phyloP scores from a whole-genome alignment of 2,329 filamentous ascomycete species.

The Microsporum audouinii region DNA sequence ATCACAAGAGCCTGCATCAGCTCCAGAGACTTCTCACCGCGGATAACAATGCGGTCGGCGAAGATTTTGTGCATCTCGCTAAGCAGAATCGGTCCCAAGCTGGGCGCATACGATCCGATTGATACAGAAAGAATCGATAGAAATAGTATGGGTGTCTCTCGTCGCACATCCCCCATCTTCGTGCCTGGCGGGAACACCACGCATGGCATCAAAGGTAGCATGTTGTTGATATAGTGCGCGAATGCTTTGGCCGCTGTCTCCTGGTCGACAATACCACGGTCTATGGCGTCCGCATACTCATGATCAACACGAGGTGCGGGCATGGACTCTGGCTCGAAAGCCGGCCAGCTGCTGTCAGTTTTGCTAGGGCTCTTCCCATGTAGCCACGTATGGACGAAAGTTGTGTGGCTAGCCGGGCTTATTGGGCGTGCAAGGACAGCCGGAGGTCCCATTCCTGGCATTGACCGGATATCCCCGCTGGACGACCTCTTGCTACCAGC shows the following conservation, averaged over 20 bases:
- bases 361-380: slow-evolving; percentile 7
- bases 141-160: slow-evolving; percentile 49
- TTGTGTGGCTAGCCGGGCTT: slow-evolving; percentile 3
- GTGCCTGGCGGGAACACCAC: slow-evolving; percentile 47
- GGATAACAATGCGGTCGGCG: slow-evolving; percentile 61
- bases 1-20: slow-evolving; percentile 69
- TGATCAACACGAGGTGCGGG: slow-evolving; percentile 15
- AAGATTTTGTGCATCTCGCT: slow-evolving; percentile 61
- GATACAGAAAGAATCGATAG: slow-evolving; percentile 46
- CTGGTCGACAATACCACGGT: slow-evolving; percentile 40
- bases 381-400: slow-evolving; percentile 3
- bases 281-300: slow-evolving; percentile 38
- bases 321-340: slow-evolving; percentile 9
- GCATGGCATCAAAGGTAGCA: slow-evolving; percentile 46
- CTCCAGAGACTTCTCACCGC: slow-evolving; percentile 71
- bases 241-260: slow-evolving; percentile 47
- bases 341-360: slow-evolving; percentile 14
- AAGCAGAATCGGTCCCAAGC: slow-evolving; percentile 51
- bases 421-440: slow-evolving; percentile 10
- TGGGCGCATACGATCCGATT: slow-evolving; percentile 41
- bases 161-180: slow-evolving; percentile 44
- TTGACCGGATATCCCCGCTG: slow-evolving; percentile 22
- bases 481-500: slow-evolving; percentile 24
- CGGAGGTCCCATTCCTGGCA: neutral
- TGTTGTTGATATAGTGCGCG: slow-evolving; percentile 43